phyloP scores from a whole-genome alignment of 2,329 filamentous ascomycete genomes.

The Ascocoryne sarcoides region DNA sequence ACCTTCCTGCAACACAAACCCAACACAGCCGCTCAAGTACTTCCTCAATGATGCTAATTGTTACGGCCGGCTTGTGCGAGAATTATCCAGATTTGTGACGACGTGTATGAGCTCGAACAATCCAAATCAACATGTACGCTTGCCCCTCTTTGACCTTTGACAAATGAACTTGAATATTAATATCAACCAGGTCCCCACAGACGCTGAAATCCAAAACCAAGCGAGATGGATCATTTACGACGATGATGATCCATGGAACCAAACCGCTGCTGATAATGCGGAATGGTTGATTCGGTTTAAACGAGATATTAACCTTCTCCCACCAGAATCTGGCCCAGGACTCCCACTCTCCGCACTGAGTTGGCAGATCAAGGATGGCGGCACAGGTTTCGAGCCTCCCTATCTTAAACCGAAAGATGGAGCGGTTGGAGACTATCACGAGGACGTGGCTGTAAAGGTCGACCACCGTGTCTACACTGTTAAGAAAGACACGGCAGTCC shows the following conservation, averaged over 20 bases:
- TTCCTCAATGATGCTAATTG: conserved; percentile 54
- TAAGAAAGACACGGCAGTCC: conserved; percentile 38
- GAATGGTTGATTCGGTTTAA: conserved; percentile 59
- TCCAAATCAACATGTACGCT: conserved; percentile 41
- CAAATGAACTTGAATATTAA: conserved; percentile 3
- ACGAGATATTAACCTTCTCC: conserved; percentile 44
- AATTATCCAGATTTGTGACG: conserved; percentile 44
- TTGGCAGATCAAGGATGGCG: conserved; percentile 43
- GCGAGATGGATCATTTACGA: conserved; percentile 55
- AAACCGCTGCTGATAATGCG: conserved; percentile 53
- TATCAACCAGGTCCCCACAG: conserved; percentile 35
- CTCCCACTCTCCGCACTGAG: conserved; percentile 32
- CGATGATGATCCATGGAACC: conserved; percentile 57
- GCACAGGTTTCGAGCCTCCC: conserved; percentile 47
- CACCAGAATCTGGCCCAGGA: conserved; percentile 40
- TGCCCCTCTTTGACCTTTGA: not conserved
- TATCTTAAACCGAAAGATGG: conserved; percentile 39
- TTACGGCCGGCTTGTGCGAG: conserved; percentile 45
- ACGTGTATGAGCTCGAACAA: conserved; percentile 50
- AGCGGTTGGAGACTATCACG: conserved; percentile 26
- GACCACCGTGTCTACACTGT: conserved; percentile 34
- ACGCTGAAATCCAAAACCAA: conserved; percentile 56
- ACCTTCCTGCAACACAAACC: conserved; percentile 24
- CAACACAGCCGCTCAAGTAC: conserved; percentile 27
- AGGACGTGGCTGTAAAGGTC: conserved; percentile 25